Conservation (phyloP, 140 eudicot genomes). For the Bidens hawaiensis region DNA sequence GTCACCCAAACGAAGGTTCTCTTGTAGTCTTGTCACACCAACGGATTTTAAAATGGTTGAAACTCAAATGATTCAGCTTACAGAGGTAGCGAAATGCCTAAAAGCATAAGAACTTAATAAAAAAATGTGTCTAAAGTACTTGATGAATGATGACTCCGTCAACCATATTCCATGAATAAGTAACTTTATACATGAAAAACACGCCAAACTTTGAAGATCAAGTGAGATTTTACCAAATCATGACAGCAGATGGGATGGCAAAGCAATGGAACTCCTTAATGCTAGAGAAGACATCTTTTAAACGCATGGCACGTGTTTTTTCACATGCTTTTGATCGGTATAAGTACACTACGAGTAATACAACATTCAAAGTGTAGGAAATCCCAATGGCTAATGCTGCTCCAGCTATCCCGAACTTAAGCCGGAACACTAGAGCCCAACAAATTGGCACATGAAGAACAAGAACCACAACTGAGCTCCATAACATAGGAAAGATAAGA, state of each 20-base stretch:
- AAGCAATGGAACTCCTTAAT: constrained; percentile 19
- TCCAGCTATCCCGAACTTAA: constrained; percentile 28
- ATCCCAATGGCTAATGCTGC: constrained; percentile 42
- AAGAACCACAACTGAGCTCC: constrained; percentile 41
- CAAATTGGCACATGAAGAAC: constrained; percentile 38
- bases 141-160: no score
- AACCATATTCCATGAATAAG: no score
- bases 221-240: constrained; percentile 25
- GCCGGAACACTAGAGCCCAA: constrained; percentile 40
- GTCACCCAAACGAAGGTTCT: no score
- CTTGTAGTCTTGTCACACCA: no score
- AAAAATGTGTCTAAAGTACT: no score
- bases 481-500: constrained; percentile 62
- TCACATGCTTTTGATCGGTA: constrained; percentile 24
- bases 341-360: constrained; percentile 21
- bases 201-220: no score
- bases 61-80: no score
- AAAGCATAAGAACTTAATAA: no score
- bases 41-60: no score
- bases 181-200: background rate
- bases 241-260: constrained; percentile 33
- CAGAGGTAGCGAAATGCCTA: no score
- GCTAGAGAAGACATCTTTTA: constrained; percentile 10
- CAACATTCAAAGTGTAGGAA: constrained; percentile 27
- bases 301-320: constrained; percentile 21